Conservation (phyloP, 2,329 filamentous ascomycete genomes). For the Onygena corvina region DNA sequence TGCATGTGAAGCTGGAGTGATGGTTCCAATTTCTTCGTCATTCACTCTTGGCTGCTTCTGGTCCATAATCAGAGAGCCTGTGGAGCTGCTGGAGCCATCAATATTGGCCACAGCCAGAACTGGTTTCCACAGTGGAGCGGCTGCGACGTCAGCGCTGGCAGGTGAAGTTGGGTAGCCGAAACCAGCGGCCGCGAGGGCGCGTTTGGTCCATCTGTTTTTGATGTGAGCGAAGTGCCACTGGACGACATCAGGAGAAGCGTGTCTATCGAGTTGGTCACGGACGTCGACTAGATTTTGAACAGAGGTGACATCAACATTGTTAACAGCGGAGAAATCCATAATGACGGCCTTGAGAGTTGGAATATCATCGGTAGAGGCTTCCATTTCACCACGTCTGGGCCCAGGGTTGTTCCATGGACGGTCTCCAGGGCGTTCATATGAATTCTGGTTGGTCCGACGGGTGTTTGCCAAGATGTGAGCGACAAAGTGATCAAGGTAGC, state of each 20-base stretch:
- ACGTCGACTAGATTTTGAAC: slow-evolving; percentile 89
- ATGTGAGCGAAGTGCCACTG: slow-evolving; percentile 96
- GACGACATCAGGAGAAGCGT: slow-evolving; percentile 65
- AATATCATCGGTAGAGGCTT: slow-evolving; percentile 39
- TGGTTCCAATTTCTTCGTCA: slow-evolving; percentile 15
- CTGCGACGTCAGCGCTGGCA: slow-evolving; percentile 36
- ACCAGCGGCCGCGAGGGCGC: slow-evolving; percentile 71
- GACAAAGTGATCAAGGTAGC: slow-evolving; percentile 70
- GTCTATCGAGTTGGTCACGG: slow-evolving; percentile 81
- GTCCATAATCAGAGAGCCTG: slow-evolving; percentile 53
- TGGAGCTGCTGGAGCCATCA: slow-evolving; percentile 58
- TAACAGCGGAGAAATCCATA: slow-evolving; percentile 84
- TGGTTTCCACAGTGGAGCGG: slow-evolving; percentile 69
- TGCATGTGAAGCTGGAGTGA: not conserved
- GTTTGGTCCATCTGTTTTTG: slow-evolving; percentile 89
- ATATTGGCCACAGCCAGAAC: slow-evolving; percentile 89
- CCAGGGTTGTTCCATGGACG: slow-evolving; percentile 93
- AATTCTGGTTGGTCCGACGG: slow-evolving; percentile 59
- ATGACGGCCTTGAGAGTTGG: slow-evolving; percentile 80
- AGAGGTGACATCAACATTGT: slow-evolving; percentile 86
- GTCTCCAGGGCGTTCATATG: slow-evolving; percentile 57
- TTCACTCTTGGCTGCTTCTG: slow-evolving; percentile 13
- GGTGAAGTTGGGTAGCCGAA: slow-evolving; percentile 66
- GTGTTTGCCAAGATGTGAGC: slow-evolving; percentile 58
- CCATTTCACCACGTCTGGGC: slow-evolving; percentile 47